Evolutionary conservation across 768 basidiomycete species (phyloP), one percentile per base, ranked within the genome.

Genomic region (Xerocomellus amylosporus): DNA sequence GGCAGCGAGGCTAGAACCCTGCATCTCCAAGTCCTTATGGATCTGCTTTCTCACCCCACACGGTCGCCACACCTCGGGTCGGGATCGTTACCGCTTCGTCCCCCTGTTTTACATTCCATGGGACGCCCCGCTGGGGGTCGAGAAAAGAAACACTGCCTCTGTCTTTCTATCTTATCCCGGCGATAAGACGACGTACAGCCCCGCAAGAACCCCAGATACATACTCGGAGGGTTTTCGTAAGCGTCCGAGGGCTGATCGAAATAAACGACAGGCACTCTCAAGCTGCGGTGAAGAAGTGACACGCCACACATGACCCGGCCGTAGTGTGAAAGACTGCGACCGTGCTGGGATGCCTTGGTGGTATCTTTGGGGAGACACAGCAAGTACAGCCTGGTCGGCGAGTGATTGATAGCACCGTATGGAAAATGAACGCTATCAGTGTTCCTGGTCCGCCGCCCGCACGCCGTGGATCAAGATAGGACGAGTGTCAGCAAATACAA

Each of bases 221-320:
- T 24, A 13, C n/a, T n/a, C n/a, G 2, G 13, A 13, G n/a, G 26
- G 7, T 15, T 12, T 46, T 31, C 37, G 34, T 43, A 41, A 53
- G 20, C 36, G 4, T 22, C 44, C 38, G 53, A 55, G 15, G 44
- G 7, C 20, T 6, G 20, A 33, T 15, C 15, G 20, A 46, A 46
- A 22, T 17, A 7, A 15, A 38, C 40, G 30, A 17, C 24, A 24
- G 19, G 39, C 37, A 19, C 13, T 19, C 31, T 39, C 46, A n/a
- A 24, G 22, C 31, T 51, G 56, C 56, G 61, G 49, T 19, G 30
- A 45, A 58, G 54, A 37, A 2, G 49, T 20, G 49, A 22, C 22
- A 31, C 48, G 51, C 54, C 48, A 60, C 51, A 8, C 38, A 61
- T 62, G 53, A 55, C 53, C 57, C 51, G 56, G 61, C 56, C 58